Conservation (phyloP, 2,329 filamentous ascomycete species). For the Aspergillus piperis region DNA sequence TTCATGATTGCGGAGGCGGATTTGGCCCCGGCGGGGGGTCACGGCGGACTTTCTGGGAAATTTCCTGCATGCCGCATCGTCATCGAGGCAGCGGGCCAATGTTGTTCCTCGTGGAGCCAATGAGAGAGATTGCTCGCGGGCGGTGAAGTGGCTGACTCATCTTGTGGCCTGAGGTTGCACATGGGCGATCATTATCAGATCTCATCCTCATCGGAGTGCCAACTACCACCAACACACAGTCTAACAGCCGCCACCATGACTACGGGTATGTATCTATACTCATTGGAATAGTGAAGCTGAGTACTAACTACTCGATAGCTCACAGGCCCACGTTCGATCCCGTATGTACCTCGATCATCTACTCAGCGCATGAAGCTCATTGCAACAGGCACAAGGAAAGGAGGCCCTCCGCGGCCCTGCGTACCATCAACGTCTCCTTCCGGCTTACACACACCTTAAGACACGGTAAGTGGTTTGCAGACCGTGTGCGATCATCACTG, state of each 20-base stretch:
- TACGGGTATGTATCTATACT: slow-evolving; percentile 37
- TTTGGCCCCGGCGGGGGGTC: slow-evolving; percentile 27
- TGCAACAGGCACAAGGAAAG: slow-evolving; percentile 77
- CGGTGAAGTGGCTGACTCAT: slow-evolving; percentile 18
- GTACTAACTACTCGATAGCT: slow-evolving; percentile 48
- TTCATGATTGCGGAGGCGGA: slow-evolving; percentile 65
- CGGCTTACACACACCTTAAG: slow-evolving; percentile 91
- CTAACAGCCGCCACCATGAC: slow-evolving; percentile 37
- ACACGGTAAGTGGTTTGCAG: slow-evolving; percentile 58
- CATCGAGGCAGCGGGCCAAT: slow-evolving; percentile 17
- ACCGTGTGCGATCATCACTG: not conserved
- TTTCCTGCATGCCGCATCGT: slow-evolving; percentile 24
- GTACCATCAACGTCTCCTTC: slow-evolving; percentile 93
- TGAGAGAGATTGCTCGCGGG: not conserved
- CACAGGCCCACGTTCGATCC: slow-evolving; percentile 95
- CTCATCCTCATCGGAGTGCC: slow-evolving; percentile 3
- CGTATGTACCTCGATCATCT: slow-evolving; percentile 50
- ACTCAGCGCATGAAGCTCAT: slow-evolving; percentile 28
- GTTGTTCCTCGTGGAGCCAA: slow-evolving; percentile 16
- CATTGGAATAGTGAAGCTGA: not conserved
- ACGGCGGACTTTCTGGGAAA: slow-evolving; percentile 21
- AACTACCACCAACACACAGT: slow-evolving; percentile 5
- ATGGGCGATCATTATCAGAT: slow-evolving; percentile 4
- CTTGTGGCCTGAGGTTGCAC: slow-evolving; percentile 15
- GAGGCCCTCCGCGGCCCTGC: slow-evolving; percentile 90